Conservation (phyloP, 208 protist species). For the Phytomonas francai region DNA sequence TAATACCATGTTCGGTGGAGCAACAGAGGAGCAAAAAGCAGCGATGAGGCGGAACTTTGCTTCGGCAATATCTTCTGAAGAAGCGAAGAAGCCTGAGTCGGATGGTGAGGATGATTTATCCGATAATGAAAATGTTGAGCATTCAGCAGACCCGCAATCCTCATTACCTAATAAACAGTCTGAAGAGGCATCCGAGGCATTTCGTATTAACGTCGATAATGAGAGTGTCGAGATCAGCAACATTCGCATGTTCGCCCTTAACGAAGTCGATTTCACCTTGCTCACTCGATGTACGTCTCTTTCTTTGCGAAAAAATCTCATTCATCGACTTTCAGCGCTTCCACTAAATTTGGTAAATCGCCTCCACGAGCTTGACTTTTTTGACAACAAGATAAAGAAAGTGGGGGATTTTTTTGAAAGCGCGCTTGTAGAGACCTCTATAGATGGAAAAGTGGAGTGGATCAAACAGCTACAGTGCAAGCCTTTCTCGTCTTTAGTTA, state of each 20-base stretch:
- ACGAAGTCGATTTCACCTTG: slow-evolving; percentile 63
- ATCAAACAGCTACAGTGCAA: slow-evolving; percentile 5
- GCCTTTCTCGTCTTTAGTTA: slow-evolving; percentile 49
- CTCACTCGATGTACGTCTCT: slow-evolving; percentile 57
- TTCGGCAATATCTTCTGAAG: background rate
- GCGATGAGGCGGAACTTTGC: background rate
- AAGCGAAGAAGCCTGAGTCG: background rate
- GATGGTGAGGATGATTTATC: background rate
- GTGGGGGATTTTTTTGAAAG: slow-evolving; percentile 69
- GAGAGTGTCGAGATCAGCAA: slow-evolving; percentile 71
- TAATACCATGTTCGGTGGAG: background rate
- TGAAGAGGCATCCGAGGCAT: slow-evolving; percentile 15
- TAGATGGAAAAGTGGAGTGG: background rate
- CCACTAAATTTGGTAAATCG: slow-evolving; percentile 50
- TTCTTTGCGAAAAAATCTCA: slow-evolving; percentile 84
- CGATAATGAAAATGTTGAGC: background rate
- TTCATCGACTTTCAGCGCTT: slow-evolving; percentile 72
- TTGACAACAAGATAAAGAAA: slow-evolving; percentile 89
- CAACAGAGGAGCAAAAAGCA: background rate
- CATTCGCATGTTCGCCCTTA: slow-evolving; percentile 81
- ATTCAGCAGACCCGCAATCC: background rate
- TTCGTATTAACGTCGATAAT: slow-evolving; percentile 43
- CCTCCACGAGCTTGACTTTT: slow-evolving; percentile 80
- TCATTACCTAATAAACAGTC: background rate
- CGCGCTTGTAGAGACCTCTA: slow-evolving; percentile 9